Evolutionary conservation across 2,329 filamentous ascomycete species (phyloP).

Genomic region (Neopestalotiopsis sp.): DNA sequence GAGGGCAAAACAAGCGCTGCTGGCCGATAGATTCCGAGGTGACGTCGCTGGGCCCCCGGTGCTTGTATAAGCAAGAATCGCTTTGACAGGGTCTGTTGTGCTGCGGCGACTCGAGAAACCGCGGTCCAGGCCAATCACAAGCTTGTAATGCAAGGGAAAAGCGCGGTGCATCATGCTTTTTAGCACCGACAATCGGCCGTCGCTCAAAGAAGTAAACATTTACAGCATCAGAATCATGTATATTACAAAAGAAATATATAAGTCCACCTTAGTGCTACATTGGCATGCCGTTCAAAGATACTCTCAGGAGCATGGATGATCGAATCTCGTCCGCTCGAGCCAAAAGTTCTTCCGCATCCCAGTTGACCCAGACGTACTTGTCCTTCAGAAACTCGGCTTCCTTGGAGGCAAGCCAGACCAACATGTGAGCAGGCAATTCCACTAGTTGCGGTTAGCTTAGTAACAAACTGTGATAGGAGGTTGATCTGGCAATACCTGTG

Average conservation of each 20-base stretch:
- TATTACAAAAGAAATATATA: not conserved
- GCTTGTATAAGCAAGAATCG: not conserved
- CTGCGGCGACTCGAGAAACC: too few species aligned
- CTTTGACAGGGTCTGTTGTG: too few species aligned
- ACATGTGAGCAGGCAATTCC: constrained; percentile 45
- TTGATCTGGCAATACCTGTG: not conserved
- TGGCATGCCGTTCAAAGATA: not conserved
- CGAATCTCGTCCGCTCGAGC: constrained; percentile 40
- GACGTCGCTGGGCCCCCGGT: not conserved
- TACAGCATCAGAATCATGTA: not conserved
- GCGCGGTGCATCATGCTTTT: too few species aligned
- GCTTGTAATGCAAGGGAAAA: too few species aligned
- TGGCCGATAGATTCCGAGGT: not conserved
- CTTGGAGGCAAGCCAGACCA: constrained; percentile 48
- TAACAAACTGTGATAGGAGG: not conserved
- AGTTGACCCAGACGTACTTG: constrained; percentile 53
- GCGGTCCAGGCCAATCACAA: too few species aligned
- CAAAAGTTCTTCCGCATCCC: constrained; percentile 57
- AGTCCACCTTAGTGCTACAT: not conserved
- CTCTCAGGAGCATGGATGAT: not conserved
- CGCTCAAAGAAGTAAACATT: too few species aligned
- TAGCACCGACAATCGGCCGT: too few species aligned
- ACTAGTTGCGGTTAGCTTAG: constrained; percentile 23
- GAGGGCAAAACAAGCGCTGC: not conserved
- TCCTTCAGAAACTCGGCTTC: constrained; percentile 53